phyloP scores from a whole-genome alignment of 179 eudicot species.

The Spergularia azorica region DNA sequence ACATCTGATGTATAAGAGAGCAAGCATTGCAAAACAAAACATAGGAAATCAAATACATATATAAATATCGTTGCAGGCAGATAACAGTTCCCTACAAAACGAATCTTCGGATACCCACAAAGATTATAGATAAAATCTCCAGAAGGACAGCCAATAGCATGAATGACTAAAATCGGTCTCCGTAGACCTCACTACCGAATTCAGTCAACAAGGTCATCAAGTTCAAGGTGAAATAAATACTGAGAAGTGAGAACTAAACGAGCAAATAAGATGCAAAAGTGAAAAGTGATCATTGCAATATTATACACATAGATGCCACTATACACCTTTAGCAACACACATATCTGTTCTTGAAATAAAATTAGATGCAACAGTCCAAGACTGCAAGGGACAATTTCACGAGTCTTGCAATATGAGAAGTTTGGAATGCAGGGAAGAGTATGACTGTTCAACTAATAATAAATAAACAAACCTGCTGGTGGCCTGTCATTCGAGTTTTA shows the following conservation, averaged over 20 bases:
- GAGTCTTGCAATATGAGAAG: neutral
- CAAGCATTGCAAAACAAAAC: conserved; percentile 1
- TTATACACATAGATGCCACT: no score
- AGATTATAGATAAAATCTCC: neutral
- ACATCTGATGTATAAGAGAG: neutral
- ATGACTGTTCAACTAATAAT: neutral
- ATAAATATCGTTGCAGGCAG: neutral
- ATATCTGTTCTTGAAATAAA: no score
- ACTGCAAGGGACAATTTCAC: no score
- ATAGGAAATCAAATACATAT: neutral
- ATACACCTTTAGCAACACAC: no score
- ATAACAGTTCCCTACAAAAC: neutral
- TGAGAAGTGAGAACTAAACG: no score
- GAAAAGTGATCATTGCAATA: no score
- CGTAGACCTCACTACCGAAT: no score
- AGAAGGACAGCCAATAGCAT: neutral
- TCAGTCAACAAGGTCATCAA: no score
- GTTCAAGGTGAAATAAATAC: no score
- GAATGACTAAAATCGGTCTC: neutral
- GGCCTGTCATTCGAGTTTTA: conserved; percentile 96
- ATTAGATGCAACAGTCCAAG: no score
- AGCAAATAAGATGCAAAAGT: no score
- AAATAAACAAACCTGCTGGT: conserved; percentile 69
- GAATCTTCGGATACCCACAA: neutral
- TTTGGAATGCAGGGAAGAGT: neutral